Percentiles rank a stretch among this genome's conserved stretches.
Evolutionary conservation across 345 rosid genomes (phyloP).

Genomic region (Reutealis trisperma): DNA sequence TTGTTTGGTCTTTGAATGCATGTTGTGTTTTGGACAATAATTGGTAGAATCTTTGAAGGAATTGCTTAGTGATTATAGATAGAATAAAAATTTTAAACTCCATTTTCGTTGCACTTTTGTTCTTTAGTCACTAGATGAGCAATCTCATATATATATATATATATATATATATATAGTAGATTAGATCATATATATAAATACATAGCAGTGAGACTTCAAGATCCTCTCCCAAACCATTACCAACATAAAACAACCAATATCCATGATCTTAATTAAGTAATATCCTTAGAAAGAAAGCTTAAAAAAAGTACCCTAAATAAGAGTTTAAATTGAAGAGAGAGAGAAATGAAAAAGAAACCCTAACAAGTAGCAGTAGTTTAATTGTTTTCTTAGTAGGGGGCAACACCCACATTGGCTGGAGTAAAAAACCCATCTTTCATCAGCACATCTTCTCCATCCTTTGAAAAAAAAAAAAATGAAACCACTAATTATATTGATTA

Average conservation of each 20-base stretch:
- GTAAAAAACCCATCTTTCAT: slow-evolving; percentile 79
- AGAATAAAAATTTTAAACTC: no score
- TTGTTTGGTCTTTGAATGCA: no score
- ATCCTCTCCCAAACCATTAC: slow-evolving; percentile 8
- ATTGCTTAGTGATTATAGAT: no score
- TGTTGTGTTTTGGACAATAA: no score
- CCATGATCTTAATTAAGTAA: background rate
- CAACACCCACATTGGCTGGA: slow-evolving; percentile 70
- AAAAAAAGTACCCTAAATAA: background rate
- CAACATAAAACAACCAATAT: background rate
- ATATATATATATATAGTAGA: no score
- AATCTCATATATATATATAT: no score
- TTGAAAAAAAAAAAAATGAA: background rate
- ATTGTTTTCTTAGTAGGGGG: slow-evolving; percentile 48
- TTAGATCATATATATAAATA: no score
- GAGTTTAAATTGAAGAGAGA: background rate
- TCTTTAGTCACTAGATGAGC: no score
- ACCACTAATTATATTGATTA: no score
- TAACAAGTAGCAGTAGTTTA: background rate
- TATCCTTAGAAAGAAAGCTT: slow-evolving; percentile 3
- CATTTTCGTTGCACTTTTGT: no score
- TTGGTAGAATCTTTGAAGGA: no score
- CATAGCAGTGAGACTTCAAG: background rate
- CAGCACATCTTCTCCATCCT: slow-evolving; percentile 79
- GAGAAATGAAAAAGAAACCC: background rate